Conservation (phyloP, 768 basidiomycete genomes). For the Tylopilus rubrobrunneus region DNA sequence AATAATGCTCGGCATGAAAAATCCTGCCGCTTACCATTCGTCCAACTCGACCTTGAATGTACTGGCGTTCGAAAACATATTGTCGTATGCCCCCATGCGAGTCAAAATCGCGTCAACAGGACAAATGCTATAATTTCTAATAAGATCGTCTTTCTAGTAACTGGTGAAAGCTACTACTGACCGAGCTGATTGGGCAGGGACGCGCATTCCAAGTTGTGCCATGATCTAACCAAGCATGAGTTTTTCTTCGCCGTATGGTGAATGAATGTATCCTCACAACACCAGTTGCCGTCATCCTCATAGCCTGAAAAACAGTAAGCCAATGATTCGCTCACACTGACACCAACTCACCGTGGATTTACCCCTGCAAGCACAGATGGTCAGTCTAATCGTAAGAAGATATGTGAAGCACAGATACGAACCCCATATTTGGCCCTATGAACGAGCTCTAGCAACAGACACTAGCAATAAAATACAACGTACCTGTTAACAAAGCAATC, state of each 20-base stretch:
- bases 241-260: neutral
- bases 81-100: constrained; percentile 98
- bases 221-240: constrained; percentile 53
- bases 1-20: neutral
- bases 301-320: constrained; percentile 42
- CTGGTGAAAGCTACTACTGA: constrained; percentile 32
- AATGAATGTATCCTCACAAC: constrained; percentile 48
- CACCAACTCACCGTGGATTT: constrained; percentile 61
- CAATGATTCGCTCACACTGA: neutral
- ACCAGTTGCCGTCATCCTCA: constrained; percentile 95
- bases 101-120: constrained; percentile 92
- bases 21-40: constrained; percentile 63
- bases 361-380: constrained; percentile 42
- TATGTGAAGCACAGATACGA: constrained; percentile 26
- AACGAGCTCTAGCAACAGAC: neutral
- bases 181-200: constrained; percentile 82
- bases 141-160: constrained; percentile 1
- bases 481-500: constrained; percentile 84
- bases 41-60: constrained; percentile 99
- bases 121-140: constrained; percentile 51
- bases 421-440: constrained; percentile 86
- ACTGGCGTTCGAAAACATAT: constrained; percentile 91
- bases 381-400: neutral
- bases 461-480: constrained; percentile 18
- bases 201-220: constrained; percentile 94